Percentiles rank a stretch among this genome's conserved stretches.
These are phyloP conservation scores for Candida taoyuanica DNA, from an alignment of 805 yeast species.

Conservation along the genomic window DNA sequence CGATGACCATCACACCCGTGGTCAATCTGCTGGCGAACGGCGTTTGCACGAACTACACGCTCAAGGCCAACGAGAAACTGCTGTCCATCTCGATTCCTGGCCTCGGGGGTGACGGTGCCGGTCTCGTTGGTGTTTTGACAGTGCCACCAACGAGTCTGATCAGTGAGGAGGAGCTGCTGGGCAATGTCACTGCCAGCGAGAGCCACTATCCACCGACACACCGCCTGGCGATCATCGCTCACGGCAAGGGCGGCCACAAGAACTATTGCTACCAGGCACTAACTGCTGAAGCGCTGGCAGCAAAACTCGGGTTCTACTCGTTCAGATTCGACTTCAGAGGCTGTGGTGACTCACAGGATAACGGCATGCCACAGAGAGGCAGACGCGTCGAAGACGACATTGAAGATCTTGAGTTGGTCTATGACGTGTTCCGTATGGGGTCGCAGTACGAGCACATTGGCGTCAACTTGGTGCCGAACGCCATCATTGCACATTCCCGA, in stretches of 20 bases:
- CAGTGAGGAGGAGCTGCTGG: slow-evolving; percentile 17
- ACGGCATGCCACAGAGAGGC: slow-evolving; percentile 34
- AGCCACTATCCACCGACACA: slow-evolving; percentile 35
- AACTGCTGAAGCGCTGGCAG: slow-evolving; percentile 57
- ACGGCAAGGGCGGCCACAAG: slow-evolving; percentile 84
- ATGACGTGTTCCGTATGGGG: slow-evolving; percentile 28
- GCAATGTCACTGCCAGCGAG: slow-evolving; percentile 8
- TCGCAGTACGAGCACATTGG: slow-evolving; percentile 28
- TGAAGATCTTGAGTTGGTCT: slow-evolving; percentile 55
- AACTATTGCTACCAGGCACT: slow-evolving; percentile 68
- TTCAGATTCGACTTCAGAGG: slow-evolving; percentile 82
- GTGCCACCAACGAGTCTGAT: slow-evolving; percentile 28
- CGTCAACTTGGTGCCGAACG: slow-evolving; percentile 41
- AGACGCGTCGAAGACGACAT: slow-evolving; percentile 61
- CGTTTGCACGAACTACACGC: slow-evolving; percentile 21
- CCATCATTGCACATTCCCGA: slow-evolving; percentile 75
- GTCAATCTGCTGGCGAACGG: slow-evolving; percentile 16
- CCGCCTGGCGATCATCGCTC: slow-evolving; percentile 59
- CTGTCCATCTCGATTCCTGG: slow-evolving; percentile 24
- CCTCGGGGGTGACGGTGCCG: slow-evolving; percentile 24
- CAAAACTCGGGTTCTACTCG: slow-evolving; percentile 54
- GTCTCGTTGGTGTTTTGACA: slow-evolving; percentile 35
- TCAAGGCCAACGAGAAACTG: slow-evolving; percentile 24
- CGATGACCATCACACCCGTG: no score
- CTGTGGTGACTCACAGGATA: slow-evolving; percentile 69